phyloP scores from a whole-genome alignment of 1,284 basidiomycete species.

The Albatrellus sp. region DNA sequence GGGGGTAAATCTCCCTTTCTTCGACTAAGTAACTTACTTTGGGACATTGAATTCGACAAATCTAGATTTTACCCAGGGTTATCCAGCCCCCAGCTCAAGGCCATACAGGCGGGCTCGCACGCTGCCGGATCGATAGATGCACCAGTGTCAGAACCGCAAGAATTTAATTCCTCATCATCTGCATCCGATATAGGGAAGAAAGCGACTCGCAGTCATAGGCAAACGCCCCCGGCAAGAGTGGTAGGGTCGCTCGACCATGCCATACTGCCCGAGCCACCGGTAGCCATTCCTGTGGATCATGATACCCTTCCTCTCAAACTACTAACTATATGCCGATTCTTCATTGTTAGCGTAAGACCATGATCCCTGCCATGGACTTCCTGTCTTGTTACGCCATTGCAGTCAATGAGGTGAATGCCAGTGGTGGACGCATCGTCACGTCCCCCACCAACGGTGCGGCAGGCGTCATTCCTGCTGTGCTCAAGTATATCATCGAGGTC shows the following conservation, averaged over 20 bases:
- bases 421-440: slow-evolving; percentile 88
- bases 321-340: slow-evolving; percentile 1
- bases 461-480: slow-evolving; percentile 85
- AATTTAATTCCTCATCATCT: slow-evolving; percentile 2
- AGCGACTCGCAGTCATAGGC: neutral
- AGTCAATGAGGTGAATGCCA: slow-evolving; percentile 85
- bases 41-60: neutral
- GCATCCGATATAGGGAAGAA: neutral
- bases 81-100: slow-evolving; percentile 25
- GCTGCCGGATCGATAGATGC: slow-evolving; percentile 21
- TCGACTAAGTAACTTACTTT: slow-evolving; percentile 5
- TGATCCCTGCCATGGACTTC: slow-evolving; percentile 91
- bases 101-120: slow-evolving; percentile 28
- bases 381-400: slow-evolving; percentile 88
- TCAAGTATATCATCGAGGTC: slow-evolving; percentile 81
- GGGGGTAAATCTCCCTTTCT: slow-evolving; percentile 39
- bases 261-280: slow-evolving; percentile 71
- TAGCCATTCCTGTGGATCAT: slow-evolving; percentile 23
- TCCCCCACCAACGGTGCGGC: slow-evolving; percentile 85
- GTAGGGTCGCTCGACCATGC: slow-evolving; percentile 77
- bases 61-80: slow-evolving; percentile 63
- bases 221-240: slow-evolving; percentile 37
- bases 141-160: slow-evolving; percentile 19
- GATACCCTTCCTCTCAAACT: neutral
- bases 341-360: slow-evolving; percentile 52